Percentiles rank a stretch among this genome's conserved stretches.
Conservation (phyloP, 225 moss, liverwort and hornwort genomes). For the Pseudoscleropodium purum region DNA sequence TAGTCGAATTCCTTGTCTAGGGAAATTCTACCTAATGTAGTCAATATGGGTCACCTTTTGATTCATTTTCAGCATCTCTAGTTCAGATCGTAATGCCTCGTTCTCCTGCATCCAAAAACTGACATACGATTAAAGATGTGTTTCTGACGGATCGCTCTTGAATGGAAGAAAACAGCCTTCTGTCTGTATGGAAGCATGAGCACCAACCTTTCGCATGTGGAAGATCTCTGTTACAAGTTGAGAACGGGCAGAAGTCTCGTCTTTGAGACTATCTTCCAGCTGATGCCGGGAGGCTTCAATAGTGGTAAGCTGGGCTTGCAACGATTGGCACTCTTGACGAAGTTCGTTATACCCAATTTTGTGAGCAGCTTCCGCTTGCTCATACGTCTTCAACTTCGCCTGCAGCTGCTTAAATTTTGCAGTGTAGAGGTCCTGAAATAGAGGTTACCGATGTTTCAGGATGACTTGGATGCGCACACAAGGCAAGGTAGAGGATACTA, state of each 20-base stretch:
- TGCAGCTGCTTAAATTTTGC: constrained; percentile 88
- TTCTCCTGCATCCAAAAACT: constrained; percentile 54
- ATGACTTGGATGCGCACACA: background rate
- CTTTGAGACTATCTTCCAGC: constrained; percentile 40
- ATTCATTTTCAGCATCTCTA: constrained; percentile 84
- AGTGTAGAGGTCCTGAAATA: constrained; percentile 66
- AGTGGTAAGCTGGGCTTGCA: constrained; percentile 30
- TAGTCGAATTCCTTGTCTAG: constrained; percentile 6
- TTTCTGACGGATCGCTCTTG: background rate
- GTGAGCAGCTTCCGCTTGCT: constrained; percentile 26
- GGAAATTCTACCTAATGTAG: background rate
- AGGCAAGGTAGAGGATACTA: background rate
- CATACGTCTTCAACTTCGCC: constrained; percentile 56
- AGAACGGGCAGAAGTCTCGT: constrained; percentile 47
- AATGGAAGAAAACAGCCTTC: background rate
- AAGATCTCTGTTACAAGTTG: constrained; percentile 41
- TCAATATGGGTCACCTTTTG: constrained; percentile 59
- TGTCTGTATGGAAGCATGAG: background rate
- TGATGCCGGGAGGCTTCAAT: constrained; percentile 41
- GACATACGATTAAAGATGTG: background rate
- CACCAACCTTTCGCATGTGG: constrained; percentile 39
- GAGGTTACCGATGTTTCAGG: background rate
- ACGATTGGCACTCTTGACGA: constrained; percentile 31
- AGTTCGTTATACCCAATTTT: constrained; percentile 14
- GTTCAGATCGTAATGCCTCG: constrained; percentile 59